Percentiles rank a stretch among this genome's conserved stretches.
These are phyloP conservation scores for Plasmodium gaboni DNA, from an alignment of 169 alveolate species.

Conservation along the genomic window DNA sequence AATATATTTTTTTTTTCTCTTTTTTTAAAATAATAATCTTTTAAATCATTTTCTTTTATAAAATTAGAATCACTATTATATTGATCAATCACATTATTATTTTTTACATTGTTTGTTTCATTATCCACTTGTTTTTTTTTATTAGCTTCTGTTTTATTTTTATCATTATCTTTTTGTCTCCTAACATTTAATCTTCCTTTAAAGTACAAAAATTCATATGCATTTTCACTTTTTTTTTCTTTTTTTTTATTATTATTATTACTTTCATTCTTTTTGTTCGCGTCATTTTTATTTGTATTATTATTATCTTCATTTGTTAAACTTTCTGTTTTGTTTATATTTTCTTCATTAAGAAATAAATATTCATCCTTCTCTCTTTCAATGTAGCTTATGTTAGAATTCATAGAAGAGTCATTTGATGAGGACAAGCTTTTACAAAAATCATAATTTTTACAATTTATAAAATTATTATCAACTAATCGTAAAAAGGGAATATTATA, in stretches of 20 bases:
- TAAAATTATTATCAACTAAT: conserved; percentile 16
- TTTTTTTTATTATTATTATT: background rate
- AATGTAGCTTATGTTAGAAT: conserved; percentile 19
- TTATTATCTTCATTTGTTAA: too few relatives aligned
- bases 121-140: background rate
- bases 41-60: conserved; percentile 49
- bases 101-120: background rate
- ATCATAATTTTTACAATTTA: conserved; percentile 30
- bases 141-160: background rate
- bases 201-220: conserved; percentile 49
- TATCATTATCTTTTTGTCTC: conserved; percentile 5
- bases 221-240: conserved; percentile 23
- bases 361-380: background rate
- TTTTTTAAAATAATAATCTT: conserved; percentile 15
- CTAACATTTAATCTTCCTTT: conserved; percentile 17
- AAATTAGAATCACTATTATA: background rate
- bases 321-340: conserved; percentile 10
- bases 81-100: background rate
- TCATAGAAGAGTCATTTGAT: conserved; percentile 34
- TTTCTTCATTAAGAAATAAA: background rate
- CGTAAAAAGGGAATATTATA: conserved; percentile 30
- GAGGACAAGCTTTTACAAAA: conserved; percentile 50
- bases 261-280: background rate
- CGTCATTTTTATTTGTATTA: background rate
- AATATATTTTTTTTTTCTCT: conserved; percentile 35